Evolutionary conservation across 345 rosid genomes (phyloP), one percentile per base, ranked within the genome.

Genomic region (Euphorbia tirucalli): DNA sequence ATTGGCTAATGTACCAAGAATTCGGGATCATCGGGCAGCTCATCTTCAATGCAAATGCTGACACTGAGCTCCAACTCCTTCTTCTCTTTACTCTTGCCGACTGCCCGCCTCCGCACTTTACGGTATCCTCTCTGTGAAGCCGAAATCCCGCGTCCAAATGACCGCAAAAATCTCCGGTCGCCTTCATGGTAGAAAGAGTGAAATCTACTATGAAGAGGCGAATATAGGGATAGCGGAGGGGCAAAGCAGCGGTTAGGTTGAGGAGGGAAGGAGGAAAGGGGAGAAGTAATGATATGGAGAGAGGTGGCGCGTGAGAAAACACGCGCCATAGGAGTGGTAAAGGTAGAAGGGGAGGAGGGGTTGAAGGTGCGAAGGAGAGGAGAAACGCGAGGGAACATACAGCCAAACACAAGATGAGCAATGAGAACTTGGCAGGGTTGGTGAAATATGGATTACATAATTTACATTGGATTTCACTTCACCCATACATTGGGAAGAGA

Each of bases 1-100:
- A 37, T 2, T 6, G 28, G 49, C 22, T 7, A 25, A 37, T n/a
- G 11, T 27, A 90, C 98, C 91, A 77, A 79, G 71, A 95, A 78
- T 84, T 95, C 97, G 9, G 89, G 80, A 75, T 95, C 99, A 67
- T 92, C 85, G 65, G 98, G 99, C 54, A 95, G 80, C 69, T 77
- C 86, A 41, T 92, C 98, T 41, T 95, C 98, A 72, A 92, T 84
- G 73, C 94, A 88, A 79, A 95, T 92, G 65, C 88, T 80, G 68
- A 88, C 99, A 48, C 61, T 79, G 81, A 95, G 96, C 85, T 92
- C 88, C 71, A 92, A 66, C 65, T 85, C 90, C 74, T 75, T 87
- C 63, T 80, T 87, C 63, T 80, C 83, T 65, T 82, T 88, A 59
- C 74, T 83, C 86, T 80, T 89, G 14, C 72, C 80, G 8, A 74